Base-by-base conservation (phyloP, 257 asterid species). In the Knoxia roxburghii region DNA sequence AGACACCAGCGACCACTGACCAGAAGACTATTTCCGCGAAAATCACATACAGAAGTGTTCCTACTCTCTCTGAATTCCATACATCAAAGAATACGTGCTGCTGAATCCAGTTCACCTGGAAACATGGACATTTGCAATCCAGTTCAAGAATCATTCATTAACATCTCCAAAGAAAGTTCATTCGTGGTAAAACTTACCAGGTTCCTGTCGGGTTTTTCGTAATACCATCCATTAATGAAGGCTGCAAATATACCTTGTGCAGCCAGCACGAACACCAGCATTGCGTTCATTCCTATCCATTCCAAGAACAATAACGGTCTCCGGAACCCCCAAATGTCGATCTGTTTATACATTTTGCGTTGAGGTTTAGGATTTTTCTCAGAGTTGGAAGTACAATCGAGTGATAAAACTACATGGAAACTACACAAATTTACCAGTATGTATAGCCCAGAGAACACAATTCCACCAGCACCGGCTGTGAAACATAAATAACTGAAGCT, bases 221-320 rank as follows among this genome's bases (percentile, higher is more conserved):
- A 87, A 61, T 74, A 87, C 98, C 98, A 89, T 75, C 96, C 98
- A 51, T 89, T 87, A 17, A 91, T 48, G 49, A 91, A 89, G 48
- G 71, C 95, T 41, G 89, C 95, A 37, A 89, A 83, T 50, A 87
- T 89, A 11, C 95, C 92, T 69, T 89, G 85, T 58, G 98, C 98
- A 6, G 90, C 98, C 87, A 91, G 51, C 3, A 91, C 96, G n/a
- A 84, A 91, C 67, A 91, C 95, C 75, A 91, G 78, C 96, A 89
- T 91, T 7, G 96, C 95, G 10, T 89, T 89, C 98, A 91, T 87
- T 68, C 98, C 96, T 68, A 89, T 91, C 98, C 96, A 91, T 70
- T 91, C 98, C 53, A 91, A 73, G 76, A 87, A 89, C 88, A 91
- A 37, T 77, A 91, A 91, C 5, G 96, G 96, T 32, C 18, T 70